Conservation (phyloP, 257 asterid species). For the Primulina eburnea region DNA sequence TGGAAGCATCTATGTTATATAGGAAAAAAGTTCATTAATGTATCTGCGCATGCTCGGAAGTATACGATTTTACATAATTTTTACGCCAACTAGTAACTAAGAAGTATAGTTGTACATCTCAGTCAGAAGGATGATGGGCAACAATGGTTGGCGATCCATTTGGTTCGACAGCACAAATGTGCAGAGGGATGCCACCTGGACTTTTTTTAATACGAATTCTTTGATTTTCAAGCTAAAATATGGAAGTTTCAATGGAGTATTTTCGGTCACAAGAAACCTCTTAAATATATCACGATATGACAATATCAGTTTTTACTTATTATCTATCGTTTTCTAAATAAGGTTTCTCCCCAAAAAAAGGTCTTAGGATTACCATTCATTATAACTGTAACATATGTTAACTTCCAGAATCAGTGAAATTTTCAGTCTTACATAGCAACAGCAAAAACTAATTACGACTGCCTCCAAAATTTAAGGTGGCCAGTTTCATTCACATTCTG, state of each 20-base stretch:
- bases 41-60: not conserved
- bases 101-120: slow-evolving; percentile 7
- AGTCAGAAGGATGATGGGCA: slow-evolving; percentile 8
- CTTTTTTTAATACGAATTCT: not conserved
- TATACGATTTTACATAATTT: not conserved
- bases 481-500: not conserved
- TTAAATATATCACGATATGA: not conserved
- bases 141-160: not conserved
- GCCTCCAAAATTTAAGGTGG: not conserved
- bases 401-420: not conserved
- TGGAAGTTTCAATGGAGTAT: not conserved
- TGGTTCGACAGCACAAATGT: not conserved
- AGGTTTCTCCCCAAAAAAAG: not conserved
- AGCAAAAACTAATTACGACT: not conserved
- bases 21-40: too few relatives aligned
- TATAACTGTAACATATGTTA: not conserved
- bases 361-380: not conserved
- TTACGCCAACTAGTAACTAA: not conserved
- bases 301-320: not conserved
- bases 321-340: not conserved
- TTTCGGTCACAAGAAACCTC: not conserved
- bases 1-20: not conserved
- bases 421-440: not conserved
- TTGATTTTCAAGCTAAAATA: not conserved
- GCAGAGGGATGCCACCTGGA: not conserved